Percentiles rank a stretch among this genome's conserved stretches.
Conservation (phyloP, 495 filamentous ascomycete species). For the Entonaema liquescens region DNA sequence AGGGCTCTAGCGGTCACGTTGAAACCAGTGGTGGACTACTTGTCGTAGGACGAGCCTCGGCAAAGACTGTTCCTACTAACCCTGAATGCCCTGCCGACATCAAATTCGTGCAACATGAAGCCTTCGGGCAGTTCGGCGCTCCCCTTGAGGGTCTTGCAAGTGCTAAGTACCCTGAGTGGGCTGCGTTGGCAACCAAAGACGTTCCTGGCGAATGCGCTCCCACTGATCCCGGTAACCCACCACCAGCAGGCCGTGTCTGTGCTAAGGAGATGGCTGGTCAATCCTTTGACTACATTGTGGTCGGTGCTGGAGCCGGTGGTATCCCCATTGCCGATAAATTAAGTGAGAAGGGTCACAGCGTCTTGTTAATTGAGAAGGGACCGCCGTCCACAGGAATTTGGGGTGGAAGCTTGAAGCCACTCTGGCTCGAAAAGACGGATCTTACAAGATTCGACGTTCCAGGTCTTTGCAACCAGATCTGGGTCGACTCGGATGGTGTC, state of each 20-base stretch:
- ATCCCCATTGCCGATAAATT: slow-evolving; percentile 72
- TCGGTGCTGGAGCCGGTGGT: slow-evolving; percentile 72
- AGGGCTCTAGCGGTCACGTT: slow-evolving; percentile 53
- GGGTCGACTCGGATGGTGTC: slow-evolving; percentile 68
- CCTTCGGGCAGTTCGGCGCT: slow-evolving; percentile 55
- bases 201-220: slow-evolving; percentile 51
- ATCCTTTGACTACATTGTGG: slow-evolving; percentile 73
- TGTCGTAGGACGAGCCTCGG: slow-evolving; percentile 58
- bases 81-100: slow-evolving; percentile 49
- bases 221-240: slow-evolving; percentile 19
- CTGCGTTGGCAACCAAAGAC: slow-evolving; percentile 51
- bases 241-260: slow-evolving; percentile 38
- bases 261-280: slow-evolving; percentile 50
- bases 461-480: slow-evolving; percentile 78
- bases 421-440: slow-evolving; percentile 71
- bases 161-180: slow-evolving; percentile 59
- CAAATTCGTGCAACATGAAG: slow-evolving; percentile 51
- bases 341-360: slow-evolving; percentile 80
- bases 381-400: slow-evolving; percentile 67
- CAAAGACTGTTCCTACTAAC: slow-evolving; percentile 45
- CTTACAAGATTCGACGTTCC: slow-evolving; percentile 83
- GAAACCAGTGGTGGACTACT: slow-evolving; percentile 47
- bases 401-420: slow-evolving; percentile 67
- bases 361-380: slow-evolving; percentile 81
- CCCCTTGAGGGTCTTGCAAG: slow-evolving; percentile 53